Conservation (phyloP, 164 flowering plant genomes). For the Buxus sempervirens region DNA sequence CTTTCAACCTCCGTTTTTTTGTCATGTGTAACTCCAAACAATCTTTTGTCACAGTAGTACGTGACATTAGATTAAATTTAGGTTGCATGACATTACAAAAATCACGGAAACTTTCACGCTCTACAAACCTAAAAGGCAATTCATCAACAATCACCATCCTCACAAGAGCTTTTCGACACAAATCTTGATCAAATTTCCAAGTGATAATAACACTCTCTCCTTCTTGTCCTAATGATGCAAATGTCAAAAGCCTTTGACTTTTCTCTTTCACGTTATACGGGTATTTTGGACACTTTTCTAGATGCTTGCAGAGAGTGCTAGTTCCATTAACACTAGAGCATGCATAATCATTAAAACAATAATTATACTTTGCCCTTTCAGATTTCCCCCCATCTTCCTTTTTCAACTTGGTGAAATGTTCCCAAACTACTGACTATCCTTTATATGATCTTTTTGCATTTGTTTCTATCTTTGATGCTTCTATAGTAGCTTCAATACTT, state of each 20-base stretch:
- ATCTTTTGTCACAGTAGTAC: not conserved
- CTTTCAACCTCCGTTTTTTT: not conserved
- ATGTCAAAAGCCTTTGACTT: no score
- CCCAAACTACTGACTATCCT: not conserved
- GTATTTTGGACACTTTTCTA: not conserved
- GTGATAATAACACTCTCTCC: not conserved
- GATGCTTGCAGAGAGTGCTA: not conserved
- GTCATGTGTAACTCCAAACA: not conserved
- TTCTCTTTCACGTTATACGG: no score
- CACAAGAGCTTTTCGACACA: not conserved
- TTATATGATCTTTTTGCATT: not conserved
- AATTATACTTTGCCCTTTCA: not conserved
- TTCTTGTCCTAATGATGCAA: not conserved
- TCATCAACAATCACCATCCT: not conserved
- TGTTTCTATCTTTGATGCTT: no score
- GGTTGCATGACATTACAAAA: not conserved
- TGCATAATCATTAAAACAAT: not conserved
- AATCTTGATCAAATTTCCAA: constrained; percentile 1
- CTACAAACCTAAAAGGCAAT: not conserved
- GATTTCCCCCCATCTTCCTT: not conserved
- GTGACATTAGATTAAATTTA: not conserved
- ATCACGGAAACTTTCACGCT: not conserved
- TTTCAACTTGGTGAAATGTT: not conserved
- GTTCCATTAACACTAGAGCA: not conserved
- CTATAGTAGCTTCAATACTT: no score